Conservation (phyloP, 192 early-diverging fungal genomes). For the Paraglomus brasilianum region DNA sequence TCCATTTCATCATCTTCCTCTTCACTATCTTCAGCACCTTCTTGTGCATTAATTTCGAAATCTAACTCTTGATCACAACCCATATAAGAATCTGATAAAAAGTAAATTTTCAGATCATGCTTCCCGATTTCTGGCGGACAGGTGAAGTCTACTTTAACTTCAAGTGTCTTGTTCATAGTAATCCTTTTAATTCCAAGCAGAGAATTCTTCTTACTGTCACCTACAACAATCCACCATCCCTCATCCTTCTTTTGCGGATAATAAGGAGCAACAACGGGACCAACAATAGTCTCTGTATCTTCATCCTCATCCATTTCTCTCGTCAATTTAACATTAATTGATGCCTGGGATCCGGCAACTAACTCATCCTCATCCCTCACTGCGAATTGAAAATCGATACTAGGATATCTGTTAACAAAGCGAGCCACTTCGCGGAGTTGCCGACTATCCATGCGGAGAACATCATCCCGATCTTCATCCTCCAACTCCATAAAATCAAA, state of each 20-base stretch:
- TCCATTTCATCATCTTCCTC: conserved; percentile 50
- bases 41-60: conserved; percentile 58
- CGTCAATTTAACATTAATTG: conserved; percentile 70
- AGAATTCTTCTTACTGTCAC: conserved; percentile 71
- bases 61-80: conserved; percentile 97
- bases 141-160: conserved; percentile 80
- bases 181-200: conserved; percentile 90
- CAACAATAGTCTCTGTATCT: conserved; percentile 56
- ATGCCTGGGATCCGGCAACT: conserved; percentile 62
- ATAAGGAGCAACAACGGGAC: conserved; percentile 88
- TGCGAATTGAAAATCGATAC: conserved; percentile 78
- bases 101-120: conserved; percentile 70
- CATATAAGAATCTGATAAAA: conserved; percentile 93
- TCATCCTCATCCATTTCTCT: conserved; percentile 82
- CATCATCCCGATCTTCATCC: conserved; percentile 71
- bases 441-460: conserved; percentile 62
- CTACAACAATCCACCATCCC: conserved; percentile 97
- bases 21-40: conserved; percentile 52
- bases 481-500: conserved; percentile 96
- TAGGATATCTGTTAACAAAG: conserved; percentile 93
- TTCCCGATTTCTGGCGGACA: conserved; percentile 67
- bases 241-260: conserved; percentile 90
- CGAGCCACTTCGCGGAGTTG: conserved; percentile 77
- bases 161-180: conserved; percentile 58
- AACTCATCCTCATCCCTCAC: conserved; percentile 64